These are phyloP conservation scores for Fomes fomentarius DNA, from an alignment of 1,284 basidiomycete genomes.

Conservation along the genomic window DNA sequence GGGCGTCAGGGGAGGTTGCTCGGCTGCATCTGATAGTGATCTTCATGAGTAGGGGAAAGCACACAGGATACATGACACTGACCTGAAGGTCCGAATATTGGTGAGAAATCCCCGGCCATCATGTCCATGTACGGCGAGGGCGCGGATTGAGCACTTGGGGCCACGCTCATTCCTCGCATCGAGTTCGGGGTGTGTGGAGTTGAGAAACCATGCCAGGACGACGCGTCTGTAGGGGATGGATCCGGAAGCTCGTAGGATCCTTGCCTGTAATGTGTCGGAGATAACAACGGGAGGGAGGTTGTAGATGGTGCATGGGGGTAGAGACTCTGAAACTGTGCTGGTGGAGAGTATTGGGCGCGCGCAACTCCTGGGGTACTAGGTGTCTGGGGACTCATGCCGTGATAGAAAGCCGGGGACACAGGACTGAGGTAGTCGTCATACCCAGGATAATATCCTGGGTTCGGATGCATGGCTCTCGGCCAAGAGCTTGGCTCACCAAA, in stretches of 20 bases:
- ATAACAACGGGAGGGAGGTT: constrained; percentile 1
- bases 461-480: background rate
- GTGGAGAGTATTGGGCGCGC: constrained; percentile 7
- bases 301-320: constrained; percentile 4
- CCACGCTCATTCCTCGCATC: constrained; percentile 7
- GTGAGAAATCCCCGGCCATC: constrained; percentile 10
- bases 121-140: constrained; percentile 8
- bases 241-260: constrained; percentile 1
- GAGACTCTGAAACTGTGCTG: background rate
- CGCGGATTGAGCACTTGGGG: constrained; percentile 10
- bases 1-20: constrained; percentile 12
- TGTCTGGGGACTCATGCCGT: constrained; percentile 1
- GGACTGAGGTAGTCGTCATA: background rate
- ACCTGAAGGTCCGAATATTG: constrained; percentile 7
- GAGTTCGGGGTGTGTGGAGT: constrained; percentile 5
- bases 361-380: constrained; percentile 5
- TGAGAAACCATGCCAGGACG: constrained; percentile 7
- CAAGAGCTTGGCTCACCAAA: constrained; percentile 7
- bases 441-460: background rate
- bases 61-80: background rate
- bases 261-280: background rate
- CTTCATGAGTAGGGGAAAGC: background rate
- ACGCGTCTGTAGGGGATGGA: background rate
- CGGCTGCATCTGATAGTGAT: constrained; percentile 6
- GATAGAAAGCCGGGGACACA: constrained; percentile 2